Evolutionary conservation across 495 filamentous ascomycete species (phyloP), one percentile per base, ranked within the genome.

Genomic region (Daldinia decipiens): DNA sequence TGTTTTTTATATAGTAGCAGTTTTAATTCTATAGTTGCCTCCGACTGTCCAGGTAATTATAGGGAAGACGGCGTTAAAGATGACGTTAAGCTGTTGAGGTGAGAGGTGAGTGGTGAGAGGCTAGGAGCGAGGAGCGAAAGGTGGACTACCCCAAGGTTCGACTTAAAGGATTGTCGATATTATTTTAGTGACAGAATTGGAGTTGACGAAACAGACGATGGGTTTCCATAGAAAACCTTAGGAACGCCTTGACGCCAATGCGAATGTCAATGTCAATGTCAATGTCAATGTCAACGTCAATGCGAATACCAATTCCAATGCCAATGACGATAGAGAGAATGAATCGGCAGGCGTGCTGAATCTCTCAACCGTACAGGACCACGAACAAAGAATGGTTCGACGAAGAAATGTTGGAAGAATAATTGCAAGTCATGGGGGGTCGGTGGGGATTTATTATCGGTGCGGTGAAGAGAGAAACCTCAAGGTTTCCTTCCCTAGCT

Each of bases 381-480:
- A 55, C 55, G 26, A 47, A 47, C 61, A 61, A 65, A 64, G 47
- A 59, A 21, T 5, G 5, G 31, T 8, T 26, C 45, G 24, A 17
- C 36, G 5, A 51, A 64, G 27, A 55, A 47, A 39, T 58, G 24
- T 60, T 60, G 56, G 43, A 63, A 64, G 57, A 62, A 55, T 29
- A 60, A 36, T 34, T 38, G 34, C 26, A 45, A 24, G 39, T 24
- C 15, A 38, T 1, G 32, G n/a, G 67, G 52, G 38, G 40, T 40
- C 21, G 58, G 69, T 63, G 69, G 64, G 47, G 64, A 72, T 67
- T 72, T 67, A 58, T 54, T 68, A 57, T 71, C 36, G 36, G 50
- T 45, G 38, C 58, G 53, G 64, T 32, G 53, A 36, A 24, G 24
- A 45, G 56, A 43, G 59, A 68, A 71, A 66, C 53, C 66, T 66